phyloP scores from a whole-genome alignment of 495 filamentous ascomycete genomes.

The Penicillium herquei region DNA sequence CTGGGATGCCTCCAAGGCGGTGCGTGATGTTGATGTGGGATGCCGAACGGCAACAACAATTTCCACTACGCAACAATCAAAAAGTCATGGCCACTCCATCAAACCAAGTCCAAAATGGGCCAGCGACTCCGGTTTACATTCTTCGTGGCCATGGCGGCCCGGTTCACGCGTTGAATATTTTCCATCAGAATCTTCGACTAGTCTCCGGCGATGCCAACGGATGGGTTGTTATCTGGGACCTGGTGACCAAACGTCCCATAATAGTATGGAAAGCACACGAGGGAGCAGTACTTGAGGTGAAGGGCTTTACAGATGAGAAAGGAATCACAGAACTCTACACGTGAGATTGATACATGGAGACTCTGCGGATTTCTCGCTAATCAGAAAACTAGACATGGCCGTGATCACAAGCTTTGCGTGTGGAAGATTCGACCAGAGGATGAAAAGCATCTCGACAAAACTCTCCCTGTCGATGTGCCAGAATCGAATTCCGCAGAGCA shows the following conservation, averaged over 20 bases:
- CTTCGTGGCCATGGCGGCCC: constrained; percentile 82
- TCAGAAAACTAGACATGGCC: constrained; percentile 64
- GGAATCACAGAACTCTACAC: constrained; percentile 63
- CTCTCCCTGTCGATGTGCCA: constrained; percentile 63
- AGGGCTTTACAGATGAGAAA: constrained; percentile 48
- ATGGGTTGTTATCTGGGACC: constrained; percentile 83
- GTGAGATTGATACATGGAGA: constrained; percentile 46
- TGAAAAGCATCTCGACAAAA: constrained; percentile 56
- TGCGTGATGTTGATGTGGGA: background rate
- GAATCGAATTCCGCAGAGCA: constrained; percentile 6
- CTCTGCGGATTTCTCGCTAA: constrained; percentile 1
- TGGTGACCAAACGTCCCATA: constrained; percentile 75
- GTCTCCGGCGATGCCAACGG: constrained; percentile 88
- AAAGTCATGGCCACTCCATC: background rate
- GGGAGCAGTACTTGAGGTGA: constrained; percentile 70
- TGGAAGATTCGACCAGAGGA: constrained; percentile 72
- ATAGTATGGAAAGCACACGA: constrained; percentile 87
- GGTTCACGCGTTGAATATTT: constrained; percentile 76
- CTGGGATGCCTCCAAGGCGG: background rate
- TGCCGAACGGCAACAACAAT: background rate
- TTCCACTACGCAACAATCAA: background rate
- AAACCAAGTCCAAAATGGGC: constrained; percentile 15
- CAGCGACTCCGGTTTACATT: constrained; percentile 76
- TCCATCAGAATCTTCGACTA: constrained; percentile 70
- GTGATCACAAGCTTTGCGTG: constrained; percentile 82